Evolutionary conservation across 139 green algal species (phyloP).

Genomic region (Coelastrella sp.): DNA sequence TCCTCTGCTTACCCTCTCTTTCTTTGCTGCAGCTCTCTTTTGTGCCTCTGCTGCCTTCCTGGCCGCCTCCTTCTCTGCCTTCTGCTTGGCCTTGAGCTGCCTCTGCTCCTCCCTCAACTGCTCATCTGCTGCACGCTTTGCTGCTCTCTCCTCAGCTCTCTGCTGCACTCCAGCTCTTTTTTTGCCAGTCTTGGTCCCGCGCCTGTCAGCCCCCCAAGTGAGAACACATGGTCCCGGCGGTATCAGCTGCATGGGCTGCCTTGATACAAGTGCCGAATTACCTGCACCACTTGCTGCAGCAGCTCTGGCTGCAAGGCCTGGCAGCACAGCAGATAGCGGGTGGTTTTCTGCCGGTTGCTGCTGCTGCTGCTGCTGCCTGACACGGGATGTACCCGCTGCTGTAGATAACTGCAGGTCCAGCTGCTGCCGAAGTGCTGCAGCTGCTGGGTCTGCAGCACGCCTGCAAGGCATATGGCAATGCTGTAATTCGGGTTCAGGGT

Average conservation of each 20-base stretch:
- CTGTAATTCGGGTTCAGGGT: no score
- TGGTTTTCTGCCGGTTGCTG: neutral
- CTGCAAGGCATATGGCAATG: neutral
- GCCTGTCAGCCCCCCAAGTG: neutral
- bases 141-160: neutral
- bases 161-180: neutral
- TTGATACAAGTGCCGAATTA: neutral
- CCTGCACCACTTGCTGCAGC: neutral
- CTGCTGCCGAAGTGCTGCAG: neutral
- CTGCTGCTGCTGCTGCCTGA: conserved; percentile 8
- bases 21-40: neutral
- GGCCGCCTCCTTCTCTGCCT: neutral
- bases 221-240: no score
- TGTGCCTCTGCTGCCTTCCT: neutral
- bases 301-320: neutral
- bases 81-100: neutral
- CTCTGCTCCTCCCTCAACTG: neutral
- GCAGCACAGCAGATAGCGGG: neutral
- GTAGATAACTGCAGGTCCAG: conserved; percentile 10
- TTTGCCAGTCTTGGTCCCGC: neutral
- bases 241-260: neutral
- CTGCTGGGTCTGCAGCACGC: neutral
- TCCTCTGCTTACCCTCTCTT: neutral
- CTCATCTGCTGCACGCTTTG: neutral
- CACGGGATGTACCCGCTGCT: neutral